phyloP scores from a whole-genome alignment of 2,329 filamentous ascomycete genomes.

The Beauveria scarabaeidicola region DNA sequence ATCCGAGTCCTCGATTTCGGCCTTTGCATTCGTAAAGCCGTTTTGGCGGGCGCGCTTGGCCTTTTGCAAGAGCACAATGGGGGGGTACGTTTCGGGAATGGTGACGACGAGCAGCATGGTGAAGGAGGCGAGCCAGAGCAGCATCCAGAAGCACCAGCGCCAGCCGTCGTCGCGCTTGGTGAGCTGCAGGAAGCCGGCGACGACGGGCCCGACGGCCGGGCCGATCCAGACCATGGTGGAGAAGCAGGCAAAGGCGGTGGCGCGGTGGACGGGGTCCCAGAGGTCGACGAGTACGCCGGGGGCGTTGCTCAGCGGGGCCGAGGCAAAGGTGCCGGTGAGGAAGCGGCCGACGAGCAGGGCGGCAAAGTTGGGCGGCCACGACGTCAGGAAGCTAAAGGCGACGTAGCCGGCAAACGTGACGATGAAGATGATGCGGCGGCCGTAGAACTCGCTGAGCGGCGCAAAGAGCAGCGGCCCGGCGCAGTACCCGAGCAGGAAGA shows the following conservation, averaged over 20 bases:
- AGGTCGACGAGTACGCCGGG: conserved; percentile 46
- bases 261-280: conserved; percentile 42
- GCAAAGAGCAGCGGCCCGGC: conserved; percentile 51
- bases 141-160: conserved; percentile 44
- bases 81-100: conserved; percentile 49
- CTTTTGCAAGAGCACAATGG: conserved; percentile 43
- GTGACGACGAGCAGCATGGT: conserved; percentile 41
- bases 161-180: conserved; percentile 43
- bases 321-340: conserved; percentile 45
- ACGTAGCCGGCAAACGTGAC: conserved; percentile 39
- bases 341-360: conserved; percentile 46
- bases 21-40: conserved; percentile 38
- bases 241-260: conserved; percentile 47
- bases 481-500: conserved; percentile 49
- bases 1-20: conserved; percentile 37
- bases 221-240: conserved; percentile 45
- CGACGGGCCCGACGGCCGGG: conserved; percentile 43
- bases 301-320: conserved; percentile 38
- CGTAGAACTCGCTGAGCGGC: conserved; percentile 49
- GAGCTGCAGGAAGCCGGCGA: conserved; percentile 48
- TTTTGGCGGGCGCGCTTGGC: conserved; percentile 41
- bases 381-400: conserved; percentile 44
- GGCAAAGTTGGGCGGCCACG: conserved; percentile 46
- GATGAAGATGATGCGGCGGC: conserved; percentile 45
- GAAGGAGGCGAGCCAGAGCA: conserved; percentile 33